A percentile compares a stretch with the other conserved stretches of the same genome.
These are phyloP conservation scores for Farysia itapuensis DNA, from an alignment of 1,284 basidiomycete species.

Conservation along the genomic window DNA sequence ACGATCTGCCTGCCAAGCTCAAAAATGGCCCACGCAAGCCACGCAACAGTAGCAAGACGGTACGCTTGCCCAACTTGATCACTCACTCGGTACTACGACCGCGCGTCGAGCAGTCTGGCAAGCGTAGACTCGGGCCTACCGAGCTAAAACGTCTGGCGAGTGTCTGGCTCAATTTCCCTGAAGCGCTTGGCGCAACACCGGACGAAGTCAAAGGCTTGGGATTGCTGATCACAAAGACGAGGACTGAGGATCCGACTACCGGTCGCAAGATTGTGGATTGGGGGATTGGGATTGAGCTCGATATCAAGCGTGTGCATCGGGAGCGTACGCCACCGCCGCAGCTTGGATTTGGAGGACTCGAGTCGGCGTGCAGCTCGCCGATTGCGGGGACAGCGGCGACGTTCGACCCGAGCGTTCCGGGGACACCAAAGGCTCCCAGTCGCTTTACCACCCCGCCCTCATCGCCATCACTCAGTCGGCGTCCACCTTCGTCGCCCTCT, in stretches of 20 bases:
- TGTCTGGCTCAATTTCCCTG: slow-evolving; percentile 42
- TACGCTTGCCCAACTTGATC: slow-evolving; percentile 49
- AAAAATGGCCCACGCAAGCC: neutral
- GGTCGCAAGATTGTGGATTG: slow-evolving; percentile 38
- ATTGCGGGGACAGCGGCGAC: slow-evolving; percentile 2
- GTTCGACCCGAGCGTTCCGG: slow-evolving; percentile 13
- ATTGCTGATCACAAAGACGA: slow-evolving; percentile 34
- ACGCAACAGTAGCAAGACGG: slow-evolving; percentile 7
- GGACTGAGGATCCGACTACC: slow-evolving; percentile 35
- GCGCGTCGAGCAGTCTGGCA: slow-evolving; percentile 48
- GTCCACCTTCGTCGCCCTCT: neutral
- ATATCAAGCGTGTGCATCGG: slow-evolving; percentile 17
- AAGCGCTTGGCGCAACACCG: neutral
- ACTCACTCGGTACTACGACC: slow-evolving; percentile 44
- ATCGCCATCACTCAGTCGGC: neutral
- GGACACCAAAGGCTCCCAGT: slow-evolving; percentile 22
- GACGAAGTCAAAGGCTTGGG: slow-evolving; percentile 41
- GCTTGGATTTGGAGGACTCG: slow-evolving; percentile 32
- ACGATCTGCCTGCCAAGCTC: neutral
- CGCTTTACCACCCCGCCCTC: slow-evolving; percentile 9
- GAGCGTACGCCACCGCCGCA: slow-evolving; percentile 18
- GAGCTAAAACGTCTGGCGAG: slow-evolving; percentile 44
- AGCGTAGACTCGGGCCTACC: slow-evolving; percentile 30
- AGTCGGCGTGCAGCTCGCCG: slow-evolving; percentile 6
- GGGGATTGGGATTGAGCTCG: slow-evolving; percentile 48